Conservation (phyloP, 164 flowering plant genomes). For the Berberis thunbergii region DNA sequence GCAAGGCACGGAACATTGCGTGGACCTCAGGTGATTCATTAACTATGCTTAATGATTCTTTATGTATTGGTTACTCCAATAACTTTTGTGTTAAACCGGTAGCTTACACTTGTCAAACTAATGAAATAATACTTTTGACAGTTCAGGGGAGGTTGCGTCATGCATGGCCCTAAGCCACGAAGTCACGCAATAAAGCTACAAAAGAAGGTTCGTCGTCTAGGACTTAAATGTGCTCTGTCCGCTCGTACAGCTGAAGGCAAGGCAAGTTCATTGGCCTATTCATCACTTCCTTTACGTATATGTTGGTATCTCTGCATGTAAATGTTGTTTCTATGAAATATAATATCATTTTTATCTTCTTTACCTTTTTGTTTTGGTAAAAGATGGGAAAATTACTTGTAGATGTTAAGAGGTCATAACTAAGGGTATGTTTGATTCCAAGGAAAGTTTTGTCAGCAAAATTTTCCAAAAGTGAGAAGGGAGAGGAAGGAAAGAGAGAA, state of each 20-base stretch:
- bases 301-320: neutral
- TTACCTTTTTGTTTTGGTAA: too few relatives aligned
- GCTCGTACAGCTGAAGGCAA: constrained; percentile 96
- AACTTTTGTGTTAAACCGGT: neutral
- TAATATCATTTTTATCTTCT: too few relatives aligned
- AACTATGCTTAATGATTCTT: neutral
- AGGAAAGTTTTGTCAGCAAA: too few relatives aligned
- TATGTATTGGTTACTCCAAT: too few relatives aligned
- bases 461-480: too few relatives aligned
- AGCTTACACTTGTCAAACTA: neutral
- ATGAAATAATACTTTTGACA: constrained; percentile 26
- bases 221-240: constrained; percentile 78
- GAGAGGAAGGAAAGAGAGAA: too few relatives aligned
- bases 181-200: constrained; percentile 91
- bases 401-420: too few relatives aligned
- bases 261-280: constrained; percentile 36
- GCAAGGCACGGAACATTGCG: constrained; percentile 94
- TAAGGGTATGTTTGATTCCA: too few relatives aligned
- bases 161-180: constrained; percentile 98
- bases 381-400: too few relatives aligned
- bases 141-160: constrained; percentile 77
- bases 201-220: constrained; percentile 91
- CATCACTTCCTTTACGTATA: neutral
- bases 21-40: constrained; percentile 71
- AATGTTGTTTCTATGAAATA: too few relatives aligned